Conservation (phyloP, 495 filamentous ascomycete species). For the Podospora bellae-mahoneyi region DNA sequence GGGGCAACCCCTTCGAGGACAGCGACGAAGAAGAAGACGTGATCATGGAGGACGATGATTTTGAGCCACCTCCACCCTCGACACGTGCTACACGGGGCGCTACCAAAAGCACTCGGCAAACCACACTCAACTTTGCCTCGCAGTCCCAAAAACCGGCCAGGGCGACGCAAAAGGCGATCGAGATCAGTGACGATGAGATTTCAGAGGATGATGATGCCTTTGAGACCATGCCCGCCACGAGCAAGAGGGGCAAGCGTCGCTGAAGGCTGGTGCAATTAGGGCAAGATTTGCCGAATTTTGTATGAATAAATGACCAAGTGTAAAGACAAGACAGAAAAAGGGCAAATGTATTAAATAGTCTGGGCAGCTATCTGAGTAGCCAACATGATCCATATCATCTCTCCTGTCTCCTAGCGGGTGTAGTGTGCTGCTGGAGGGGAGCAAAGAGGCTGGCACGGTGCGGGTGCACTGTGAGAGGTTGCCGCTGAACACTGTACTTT, state of each 20-base stretch:
- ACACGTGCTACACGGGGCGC: slow-evolving; percentile 24
- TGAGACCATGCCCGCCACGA: slow-evolving; percentile 49
- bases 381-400: no score
- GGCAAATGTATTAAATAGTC: no score
- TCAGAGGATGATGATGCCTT: slow-evolving; percentile 72
- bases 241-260: slow-evolving; percentile 26
- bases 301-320: no score
- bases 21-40: slow-evolving; percentile 62
- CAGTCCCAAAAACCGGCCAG: slow-evolving; percentile 52
- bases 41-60: slow-evolving; percentile 62
- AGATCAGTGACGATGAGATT: slow-evolving; percentile 74
- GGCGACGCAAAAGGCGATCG: slow-evolving; percentile 43
- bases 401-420: no score
- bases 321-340: no score
- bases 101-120: slow-evolving; percentile 48
- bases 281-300: no score
- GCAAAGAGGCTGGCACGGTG: no score
- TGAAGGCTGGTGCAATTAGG: background rate
- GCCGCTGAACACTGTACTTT: no score
- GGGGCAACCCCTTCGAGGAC: slow-evolving; percentile 52
- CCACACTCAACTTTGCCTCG: slow-evolving; percentile 66
- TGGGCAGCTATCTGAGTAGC: no score
- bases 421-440: no score
- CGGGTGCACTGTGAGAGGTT: no score
- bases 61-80: slow-evolving; percentile 28